These are phyloP conservation scores for Scheffersomyces coipomensis DNA, from an alignment of 805 yeast genomes.

Conservation along the genomic window DNA sequence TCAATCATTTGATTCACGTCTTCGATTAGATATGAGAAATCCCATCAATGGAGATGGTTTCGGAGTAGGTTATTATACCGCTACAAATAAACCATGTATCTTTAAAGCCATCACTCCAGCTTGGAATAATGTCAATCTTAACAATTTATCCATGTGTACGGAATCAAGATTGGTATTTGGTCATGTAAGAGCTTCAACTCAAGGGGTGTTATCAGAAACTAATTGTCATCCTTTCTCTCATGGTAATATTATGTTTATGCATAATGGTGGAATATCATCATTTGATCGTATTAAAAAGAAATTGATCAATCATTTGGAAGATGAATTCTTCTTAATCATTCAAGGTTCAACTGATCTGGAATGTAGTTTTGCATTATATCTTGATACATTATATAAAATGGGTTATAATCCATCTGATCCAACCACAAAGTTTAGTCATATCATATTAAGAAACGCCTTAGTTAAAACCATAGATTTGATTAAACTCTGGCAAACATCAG, in stretches of 20 bases:
- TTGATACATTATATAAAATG: conserved; percentile 71
- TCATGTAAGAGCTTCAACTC: conserved; percentile 94
- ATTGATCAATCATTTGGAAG: conserved; percentile 70
- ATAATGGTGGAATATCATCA: conserved; percentile 85
- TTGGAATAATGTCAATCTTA: conserved; percentile 93
- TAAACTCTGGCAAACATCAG: conserved; percentile 74
- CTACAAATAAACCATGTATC: conserved; percentile 74
- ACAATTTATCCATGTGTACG: conserved; percentile 84
- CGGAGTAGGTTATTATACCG: conserved; percentile 87
- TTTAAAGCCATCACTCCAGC: conserved; percentile 97
- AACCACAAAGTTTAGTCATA: conserved; percentile 44
- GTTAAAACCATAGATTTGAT: conserved; percentile 70
- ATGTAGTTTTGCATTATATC: conserved; percentile 85
- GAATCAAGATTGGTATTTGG: conserved; percentile 84
- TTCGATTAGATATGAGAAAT: conserved; percentile 81
- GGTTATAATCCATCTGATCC: conserved; percentile 66
- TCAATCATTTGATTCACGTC: conserved; percentile 88
- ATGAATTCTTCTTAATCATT: conserved; percentile 72
- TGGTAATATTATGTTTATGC: conserved; percentile 92
- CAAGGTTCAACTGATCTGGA: conserved; percentile 97
- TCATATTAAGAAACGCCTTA: conserved; percentile 63
- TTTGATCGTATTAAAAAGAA: conserved; percentile 72
- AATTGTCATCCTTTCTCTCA: conserved; percentile 96
- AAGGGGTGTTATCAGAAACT: conserved; percentile 91
- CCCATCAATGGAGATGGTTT: conserved; percentile 99